These are phyloP conservation scores for Gynochthodes officinalis DNA, from an alignment of 257 asterid genomes.

Conservation along the genomic window DNA sequence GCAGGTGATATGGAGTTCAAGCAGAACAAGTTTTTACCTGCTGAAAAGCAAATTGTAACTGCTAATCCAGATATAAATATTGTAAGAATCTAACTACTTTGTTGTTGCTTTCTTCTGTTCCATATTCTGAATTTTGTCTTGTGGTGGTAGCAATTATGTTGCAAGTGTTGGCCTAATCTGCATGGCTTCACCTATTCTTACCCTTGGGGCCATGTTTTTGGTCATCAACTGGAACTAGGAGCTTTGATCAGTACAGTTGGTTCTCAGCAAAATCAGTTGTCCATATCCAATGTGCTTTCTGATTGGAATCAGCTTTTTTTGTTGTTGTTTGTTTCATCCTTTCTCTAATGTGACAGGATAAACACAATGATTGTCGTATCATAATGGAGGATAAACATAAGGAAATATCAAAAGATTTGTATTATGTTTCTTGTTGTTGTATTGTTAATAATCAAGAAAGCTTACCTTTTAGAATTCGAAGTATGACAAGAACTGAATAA, in stretches of 20 bases:
- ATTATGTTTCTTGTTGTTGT: too few species aligned
- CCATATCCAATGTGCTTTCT: neutral
- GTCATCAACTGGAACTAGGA: neutral
- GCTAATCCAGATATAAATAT: slow-evolving; percentile 88
- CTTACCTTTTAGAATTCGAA: neutral
- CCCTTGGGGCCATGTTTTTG: neutral
- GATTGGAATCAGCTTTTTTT: neutral
- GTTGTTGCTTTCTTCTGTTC: neutral
- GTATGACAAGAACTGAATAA: neutral
- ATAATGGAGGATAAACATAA: neutral
- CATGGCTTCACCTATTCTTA: neutral
- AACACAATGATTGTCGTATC: neutral
- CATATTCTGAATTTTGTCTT: neutral
- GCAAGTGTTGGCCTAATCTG: neutral
- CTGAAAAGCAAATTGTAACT: slow-evolving; percentile 86
- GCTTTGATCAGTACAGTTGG: neutral
- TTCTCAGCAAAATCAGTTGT: neutral
- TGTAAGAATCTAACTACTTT: slow-evolving; percentile 34
- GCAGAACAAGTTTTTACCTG: slow-evolving; percentile 90
- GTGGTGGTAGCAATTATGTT: neutral
- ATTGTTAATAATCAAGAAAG: neutral
- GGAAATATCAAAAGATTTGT: neutral
- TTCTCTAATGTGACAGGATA: neutral
- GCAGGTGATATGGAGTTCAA: slow-evolving; percentile 99
- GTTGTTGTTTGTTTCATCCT: neutral